Percentiles rank a stretch among this genome's conserved stretches.
phyloP scores from a whole-genome alignment of 1,139 yeast species.

The Taiozyma sp. region DNA sequence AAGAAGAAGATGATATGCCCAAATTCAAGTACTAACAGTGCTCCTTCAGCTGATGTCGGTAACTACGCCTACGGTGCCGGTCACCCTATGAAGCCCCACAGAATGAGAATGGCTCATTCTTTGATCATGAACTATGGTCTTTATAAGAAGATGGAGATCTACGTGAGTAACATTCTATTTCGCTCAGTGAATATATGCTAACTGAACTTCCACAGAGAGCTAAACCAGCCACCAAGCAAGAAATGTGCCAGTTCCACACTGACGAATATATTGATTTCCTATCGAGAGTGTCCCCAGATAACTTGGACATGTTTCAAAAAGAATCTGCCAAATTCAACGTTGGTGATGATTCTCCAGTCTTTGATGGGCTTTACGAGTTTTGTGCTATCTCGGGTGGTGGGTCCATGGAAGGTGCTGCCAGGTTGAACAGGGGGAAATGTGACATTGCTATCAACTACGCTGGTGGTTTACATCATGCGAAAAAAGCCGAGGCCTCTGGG shows the following conservation, averaged over 20 bases:
- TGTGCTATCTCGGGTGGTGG: conserved; percentile 96
- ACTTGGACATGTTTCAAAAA: conserved; percentile 82
- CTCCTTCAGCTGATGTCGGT: conserved; percentile 71
- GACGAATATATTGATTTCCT: conserved; percentile 95
- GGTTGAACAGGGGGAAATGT: conserved; percentile 87
- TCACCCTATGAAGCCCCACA: conserved; percentile 98
- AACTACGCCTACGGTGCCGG: conserved; percentile 98
- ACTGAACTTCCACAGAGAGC: conserved; percentile 42
- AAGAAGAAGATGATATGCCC: neutral
- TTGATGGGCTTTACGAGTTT: conserved; percentile 93
- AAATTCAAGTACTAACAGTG: conserved; percentile 1
- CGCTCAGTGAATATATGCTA: conserved; percentile 6
- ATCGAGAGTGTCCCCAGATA: conserved; percentile 91
- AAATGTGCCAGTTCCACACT: conserved; percentile 97
- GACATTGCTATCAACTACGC: conserved; percentile 97
- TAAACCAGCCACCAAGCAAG: conserved; percentile 97
- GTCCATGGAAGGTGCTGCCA: conserved; percentile 94
- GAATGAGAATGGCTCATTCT: conserved; percentile 98
- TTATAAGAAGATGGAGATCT: conserved; percentile 95
- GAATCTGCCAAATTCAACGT: conserved; percentile 94
- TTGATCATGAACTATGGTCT: conserved; percentile 95
- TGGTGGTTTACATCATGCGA: conserved; percentile 96
- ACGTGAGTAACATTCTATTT: conserved; percentile 24
- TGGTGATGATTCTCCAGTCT: conserved; percentile 96
- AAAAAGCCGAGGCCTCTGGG: conserved; percentile 92